Evolutionary conservation across 495 filamentous ascomycete species (phyloP).

Genomic region (Aspergillus coremiiformis): DNA sequence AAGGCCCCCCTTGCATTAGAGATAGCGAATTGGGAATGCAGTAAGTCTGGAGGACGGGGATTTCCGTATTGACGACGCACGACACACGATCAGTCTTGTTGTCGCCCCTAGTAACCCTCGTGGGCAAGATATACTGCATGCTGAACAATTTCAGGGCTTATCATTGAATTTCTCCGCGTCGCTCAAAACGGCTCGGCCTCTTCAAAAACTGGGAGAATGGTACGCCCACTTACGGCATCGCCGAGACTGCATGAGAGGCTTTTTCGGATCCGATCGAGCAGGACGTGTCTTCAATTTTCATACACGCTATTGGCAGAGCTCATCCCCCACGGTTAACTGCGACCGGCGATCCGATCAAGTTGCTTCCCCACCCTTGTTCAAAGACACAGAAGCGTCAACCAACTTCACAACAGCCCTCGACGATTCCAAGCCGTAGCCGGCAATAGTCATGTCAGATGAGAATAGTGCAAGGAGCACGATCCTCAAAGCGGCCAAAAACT

Average conservation of each 20-base stretch:
- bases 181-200: conserved; percentile 15
- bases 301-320: conserved; percentile 27
- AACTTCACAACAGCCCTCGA: conserved; percentile 4
- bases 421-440: conserved; percentile 17
- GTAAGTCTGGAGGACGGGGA: conserved; percentile 57
- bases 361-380: conserved; percentile 25
- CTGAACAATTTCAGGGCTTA: conserved; percentile 15
- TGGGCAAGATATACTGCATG: not conserved
- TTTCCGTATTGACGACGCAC: conserved; percentile 36
- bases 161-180: conserved; percentile 25
- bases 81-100: not conserved
- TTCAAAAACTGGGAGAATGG: conserved; percentile 25
- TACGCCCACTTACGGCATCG: conserved; percentile 17
- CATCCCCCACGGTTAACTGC: conserved; percentile 28
- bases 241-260: not conserved
- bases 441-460: conserved; percentile 17
- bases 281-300: conserved; percentile 26
- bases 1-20: conserved; percentile 71
- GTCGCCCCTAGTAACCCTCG: not conserved
- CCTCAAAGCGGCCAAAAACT: conserved; percentile 28
- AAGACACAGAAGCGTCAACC: conserved; percentile 15
- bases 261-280: not conserved
- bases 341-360: conserved; percentile 30
- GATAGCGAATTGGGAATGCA: conserved; percentile 78
- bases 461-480: conserved; percentile 18